Conservation (phyloP, 192 early-diverging fungal genomes). For the Coemansia sp. region DNA sequence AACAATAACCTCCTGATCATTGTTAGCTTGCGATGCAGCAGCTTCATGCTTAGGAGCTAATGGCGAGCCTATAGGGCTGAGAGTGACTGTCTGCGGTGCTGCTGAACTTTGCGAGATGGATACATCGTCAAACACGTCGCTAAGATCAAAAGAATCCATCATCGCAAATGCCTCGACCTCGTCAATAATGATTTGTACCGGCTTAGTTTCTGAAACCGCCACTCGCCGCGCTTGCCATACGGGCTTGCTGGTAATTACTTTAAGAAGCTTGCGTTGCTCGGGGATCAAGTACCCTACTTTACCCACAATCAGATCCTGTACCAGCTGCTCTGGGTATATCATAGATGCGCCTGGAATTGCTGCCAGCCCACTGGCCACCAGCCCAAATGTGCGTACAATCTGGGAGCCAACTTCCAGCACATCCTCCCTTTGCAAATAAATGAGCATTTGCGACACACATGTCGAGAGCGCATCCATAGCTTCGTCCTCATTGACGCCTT, state of each 20-base stretch:
- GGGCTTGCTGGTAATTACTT: conserved; percentile 10
- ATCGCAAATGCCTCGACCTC: conserved; percentile 36
- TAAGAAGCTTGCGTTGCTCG: conserved; percentile 18
- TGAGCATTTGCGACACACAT: conserved; percentile 45
- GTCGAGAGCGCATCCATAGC: conserved; percentile 36
- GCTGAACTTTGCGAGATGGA: neutral
- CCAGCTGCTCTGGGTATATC: conserved; percentile 31
- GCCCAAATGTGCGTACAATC: conserved; percentile 34
- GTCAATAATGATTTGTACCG: conserved; percentile 41
- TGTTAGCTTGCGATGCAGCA: no score
- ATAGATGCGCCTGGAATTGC: conserved; percentile 34
- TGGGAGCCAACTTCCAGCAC: conserved; percentile 15
- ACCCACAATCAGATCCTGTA: conserved; percentile 21
- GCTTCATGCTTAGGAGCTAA: no score
- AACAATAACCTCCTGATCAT: no score
- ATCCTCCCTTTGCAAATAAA: conserved; percentile 26
- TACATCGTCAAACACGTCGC: conserved; percentile 20
- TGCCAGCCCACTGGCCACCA: conserved; percentile 37
- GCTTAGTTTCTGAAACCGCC: conserved; percentile 20
- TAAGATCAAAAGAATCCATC: conserved; percentile 25
- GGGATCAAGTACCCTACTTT: conserved; percentile 8
- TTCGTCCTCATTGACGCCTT: conserved; percentile 30
- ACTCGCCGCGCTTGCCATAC: conserved; percentile 28
- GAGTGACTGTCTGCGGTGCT: no score
- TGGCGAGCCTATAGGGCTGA: no score